Conservation (phyloP, 331 rosid genomes). For the Acacia pycnantha region DNA sequence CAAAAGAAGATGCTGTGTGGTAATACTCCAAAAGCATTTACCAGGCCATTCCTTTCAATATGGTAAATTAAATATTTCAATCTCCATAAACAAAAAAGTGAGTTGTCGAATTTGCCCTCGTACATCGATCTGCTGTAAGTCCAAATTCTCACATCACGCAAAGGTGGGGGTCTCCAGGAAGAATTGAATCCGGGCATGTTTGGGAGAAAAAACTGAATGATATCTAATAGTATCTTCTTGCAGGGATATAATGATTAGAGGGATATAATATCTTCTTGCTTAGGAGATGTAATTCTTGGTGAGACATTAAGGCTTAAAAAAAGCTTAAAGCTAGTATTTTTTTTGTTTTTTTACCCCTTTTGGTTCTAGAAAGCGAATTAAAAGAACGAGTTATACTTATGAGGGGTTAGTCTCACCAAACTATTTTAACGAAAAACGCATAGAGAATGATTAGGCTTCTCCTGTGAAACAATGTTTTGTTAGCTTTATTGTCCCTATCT, state of each 20-base stretch:
- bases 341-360: not conserved
- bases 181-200: not conserved
- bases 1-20: not conserved
- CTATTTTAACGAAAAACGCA: not conserved
- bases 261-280: not conserved
- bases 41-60: not conserved
- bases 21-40: not conserved
- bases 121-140: not conserved
- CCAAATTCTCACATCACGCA: not conserved
- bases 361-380: not conserved
- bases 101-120: not conserved
- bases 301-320: not conserved
- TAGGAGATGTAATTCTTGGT: not conserved
- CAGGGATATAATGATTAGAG: not conserved
- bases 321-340: not conserved
- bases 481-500: slow-evolving; percentile 18
- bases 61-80: not conserved
- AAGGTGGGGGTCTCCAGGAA: not conserved
- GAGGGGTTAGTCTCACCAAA: slow-evolving; percentile 20
- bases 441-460: not conserved
- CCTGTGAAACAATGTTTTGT: slow-evolving; percentile 19
- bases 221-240: not conserved
- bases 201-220: not conserved
- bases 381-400: not conserved
- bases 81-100: not conserved